phyloP scores from a whole-genome alignment of 257 asterid genomes.

The Solanum bulbocastanum region DNA sequence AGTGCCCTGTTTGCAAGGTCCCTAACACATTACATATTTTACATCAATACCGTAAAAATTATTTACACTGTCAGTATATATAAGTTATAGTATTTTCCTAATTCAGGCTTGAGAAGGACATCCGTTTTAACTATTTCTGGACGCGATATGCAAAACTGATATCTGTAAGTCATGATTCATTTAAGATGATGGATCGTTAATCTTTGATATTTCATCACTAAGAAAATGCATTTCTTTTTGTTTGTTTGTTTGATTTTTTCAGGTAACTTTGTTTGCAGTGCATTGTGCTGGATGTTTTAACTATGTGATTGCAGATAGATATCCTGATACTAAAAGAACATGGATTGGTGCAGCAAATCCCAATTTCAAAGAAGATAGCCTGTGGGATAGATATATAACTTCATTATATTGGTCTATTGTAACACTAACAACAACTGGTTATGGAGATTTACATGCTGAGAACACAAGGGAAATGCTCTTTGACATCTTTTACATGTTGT shows the following conservation, averaged over 20 bases:
- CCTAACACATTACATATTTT: neutral
- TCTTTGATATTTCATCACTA: neutral
- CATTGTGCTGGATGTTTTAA: conserved; percentile 55
- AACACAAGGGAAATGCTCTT: conserved; percentile 54
- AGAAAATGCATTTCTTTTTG: neutral
- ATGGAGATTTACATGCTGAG: conserved; percentile 57
- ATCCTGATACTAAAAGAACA: conserved; percentile 27
- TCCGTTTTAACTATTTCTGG: conserved; percentile 88
- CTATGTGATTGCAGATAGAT: conserved; percentile 40
- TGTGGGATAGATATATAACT: conserved; percentile 44
- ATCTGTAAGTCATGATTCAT: conserved; percentile 38
- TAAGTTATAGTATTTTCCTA: neutral
- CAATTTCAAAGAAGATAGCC: conserved; percentile 27
- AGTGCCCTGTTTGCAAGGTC: conserved; percentile 84
- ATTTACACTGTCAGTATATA: neutral
- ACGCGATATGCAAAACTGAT: conserved; percentile 72
- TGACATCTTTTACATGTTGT: conserved; percentile 44
- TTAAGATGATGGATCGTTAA: neutral
- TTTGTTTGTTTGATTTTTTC: neutral
- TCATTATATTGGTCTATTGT: conserved; percentile 58
- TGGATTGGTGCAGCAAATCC: conserved; percentile 54
- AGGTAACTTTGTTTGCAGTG: conserved; percentile 55
- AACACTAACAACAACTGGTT: conserved; percentile 53
- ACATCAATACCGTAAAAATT: neutral
- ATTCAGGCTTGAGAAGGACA: conserved; percentile 83